Evolutionary conservation across 306 rosid species (phyloP), one percentile per base, ranked within the genome.

Genomic region (Corylus americana): DNA sequence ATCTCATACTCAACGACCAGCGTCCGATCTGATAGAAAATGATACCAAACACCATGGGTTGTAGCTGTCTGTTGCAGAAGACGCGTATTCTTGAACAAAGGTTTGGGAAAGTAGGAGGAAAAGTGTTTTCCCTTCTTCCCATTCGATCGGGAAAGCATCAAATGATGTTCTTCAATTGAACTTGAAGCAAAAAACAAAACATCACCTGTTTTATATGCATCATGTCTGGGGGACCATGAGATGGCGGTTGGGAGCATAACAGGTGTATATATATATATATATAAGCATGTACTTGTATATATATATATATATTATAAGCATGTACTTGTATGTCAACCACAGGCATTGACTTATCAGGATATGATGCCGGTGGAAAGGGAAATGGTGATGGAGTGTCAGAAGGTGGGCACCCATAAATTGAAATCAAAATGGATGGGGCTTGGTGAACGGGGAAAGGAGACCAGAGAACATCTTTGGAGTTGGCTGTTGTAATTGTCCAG

Each of bases 341-440:
- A 74, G 13, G 68, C 49, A 37, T 37, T 72, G 42, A 29, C 37
- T 55, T 53, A 55, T 55, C 61, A 39, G 14, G 37, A 81, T 6
- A 70, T 59, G 45, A 11, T 82, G 76, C 79, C 37, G 8, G 54
- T 63, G 47, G 74, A 64, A 64, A 57, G 79, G 82, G 25, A 22
- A 22, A 22, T 22, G 25, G 64, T 76, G 69, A 58, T 50, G 61
- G 54, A 57, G 25, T 57, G 71, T 37, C 79, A 61, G 80, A 79
- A 74, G 70, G 75, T 79, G 86, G 78, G 58, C 48, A 59, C 70
- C 80, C 74, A 74, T 61, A n/a, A 58, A 70, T 59, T 20, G 17
- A 76, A 53, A 18, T 71, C 20, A n/a, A n/a, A 44, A 53, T 45
- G 64, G 27, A 68, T 62, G 74, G 69, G 71, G 58, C 37, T 51